Percentiles rank a stretch among this genome's conserved stretches.
These are phyloP conservation scores for Raphanus hybrid DNA, from an alignment of 441 rosid species.

Conservation along the genomic window DNA sequence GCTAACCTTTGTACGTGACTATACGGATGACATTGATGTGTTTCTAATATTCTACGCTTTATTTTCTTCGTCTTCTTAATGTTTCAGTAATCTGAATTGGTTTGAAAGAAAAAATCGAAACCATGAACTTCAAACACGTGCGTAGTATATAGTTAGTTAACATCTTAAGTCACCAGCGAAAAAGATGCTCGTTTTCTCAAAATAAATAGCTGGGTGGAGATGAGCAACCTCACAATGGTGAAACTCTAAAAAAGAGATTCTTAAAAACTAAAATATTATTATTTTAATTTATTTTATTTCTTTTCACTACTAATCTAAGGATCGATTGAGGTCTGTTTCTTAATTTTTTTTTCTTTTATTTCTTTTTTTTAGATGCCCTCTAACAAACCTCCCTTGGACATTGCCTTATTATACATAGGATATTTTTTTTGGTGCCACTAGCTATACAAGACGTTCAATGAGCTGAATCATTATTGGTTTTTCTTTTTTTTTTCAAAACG, in stretches of 20 bases:
- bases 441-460: slow-evolving; percentile 18
- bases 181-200: slow-evolving; percentile 10
- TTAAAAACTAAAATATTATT: too few relatives aligned
- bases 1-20: slow-evolving; percentile 42
- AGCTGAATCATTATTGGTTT: too few relatives aligned
- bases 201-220: slow-evolving; percentile 22
- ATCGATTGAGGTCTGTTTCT: too few relatives aligned
- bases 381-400: too few relatives aligned
- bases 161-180: neutral
- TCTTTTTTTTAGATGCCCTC: too few relatives aligned
- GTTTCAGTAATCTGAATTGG: slow-evolving; percentile 2
- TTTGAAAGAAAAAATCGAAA: neutral
- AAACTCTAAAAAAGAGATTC: too few relatives aligned
- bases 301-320: too few relatives aligned
- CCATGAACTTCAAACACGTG: slow-evolving; percentile 10
- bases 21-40: slow-evolving; percentile 59
- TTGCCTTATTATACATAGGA: too few relatives aligned
- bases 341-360: too few relatives aligned
- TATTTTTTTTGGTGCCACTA: slow-evolving; percentile 25
- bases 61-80: neutral
- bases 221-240: too few relatives aligned
- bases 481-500: neutral
- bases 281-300: too few relatives aligned
- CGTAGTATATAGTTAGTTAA: neutral
- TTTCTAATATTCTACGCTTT: slow-evolving; percentile 29